phyloP scores from a whole-genome alignment of 441 rosid species.

The Syzygium malaccense region DNA sequence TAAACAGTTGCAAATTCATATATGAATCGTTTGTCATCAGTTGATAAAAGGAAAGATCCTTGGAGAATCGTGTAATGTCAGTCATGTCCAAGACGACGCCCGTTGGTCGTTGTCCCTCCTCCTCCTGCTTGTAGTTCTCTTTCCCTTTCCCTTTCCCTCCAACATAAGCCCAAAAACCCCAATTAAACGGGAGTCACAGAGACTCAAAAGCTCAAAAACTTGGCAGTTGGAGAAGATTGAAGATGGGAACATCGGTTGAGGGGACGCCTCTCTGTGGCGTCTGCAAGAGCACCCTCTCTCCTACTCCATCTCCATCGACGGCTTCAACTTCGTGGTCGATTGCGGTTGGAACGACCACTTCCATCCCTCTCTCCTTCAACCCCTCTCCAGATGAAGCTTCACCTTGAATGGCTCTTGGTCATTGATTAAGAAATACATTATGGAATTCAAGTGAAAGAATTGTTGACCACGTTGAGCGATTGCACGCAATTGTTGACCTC shows the following conservation, averaged over 20 bases:
- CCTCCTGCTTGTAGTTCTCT: neutral
- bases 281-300: constrained; percentile 90
- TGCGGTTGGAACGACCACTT: constrained; percentile 99
- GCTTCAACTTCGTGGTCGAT: constrained; percentile 83
- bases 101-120: neutral
- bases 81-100: neutral
- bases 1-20: no score
- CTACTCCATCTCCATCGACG: constrained; percentile 81
- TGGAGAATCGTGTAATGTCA: neutral
- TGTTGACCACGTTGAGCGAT: fast-evolving
- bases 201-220: neutral
- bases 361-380: constrained; percentile 74
- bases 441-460: neutral
- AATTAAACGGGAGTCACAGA: no score
- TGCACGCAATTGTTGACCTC: neutral
- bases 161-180: no score
- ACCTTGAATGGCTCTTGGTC: neutral
- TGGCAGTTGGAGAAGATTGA: neutral
- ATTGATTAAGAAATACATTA: neutral
- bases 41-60: neutral
- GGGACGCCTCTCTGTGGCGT: constrained; percentile 77
- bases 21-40: no score
- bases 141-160: no score
- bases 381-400: constrained; percentile 58
- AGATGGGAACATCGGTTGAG: constrained; percentile 94